Evolutionary conservation across 164 flowering plant species (phyloP), one percentile per base, ranked within the genome.

Genomic region (Umbellularia californica): DNA sequence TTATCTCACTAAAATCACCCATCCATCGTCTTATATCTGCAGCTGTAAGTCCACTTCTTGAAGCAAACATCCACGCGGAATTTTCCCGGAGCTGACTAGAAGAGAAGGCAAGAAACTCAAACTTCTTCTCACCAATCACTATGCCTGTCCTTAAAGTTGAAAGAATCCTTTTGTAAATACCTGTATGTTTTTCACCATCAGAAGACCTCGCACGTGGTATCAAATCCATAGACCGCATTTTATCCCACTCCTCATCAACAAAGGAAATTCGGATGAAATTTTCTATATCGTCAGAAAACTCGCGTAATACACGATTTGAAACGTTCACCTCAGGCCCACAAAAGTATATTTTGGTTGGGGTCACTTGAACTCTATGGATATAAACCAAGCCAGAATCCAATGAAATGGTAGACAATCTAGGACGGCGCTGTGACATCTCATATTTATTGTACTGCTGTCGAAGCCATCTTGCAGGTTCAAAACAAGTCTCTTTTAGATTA

Each of bases 31-130:
- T 83, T 65, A 95, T 95, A 50, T 75, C 76, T 28, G 81, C 86
- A 67, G 97, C 95, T 77, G 82, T 84, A 12, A 86, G 78, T 70
- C 86, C 87, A 65, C 69, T 35, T 12, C 67, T 80, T 25, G 97
- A 79, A 68, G 98, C 93, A 90, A 95, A 95, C 93, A 95, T 87
- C 99, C 99, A 95, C 0, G 81, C 83, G 73, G 99, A 92, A 81
- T 87, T 92, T 1, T 90, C 96, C 47, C 91, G 83, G 52, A 95
- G 72, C 64, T 95, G 99, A 75, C 97, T 93, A 17, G 95, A 83
- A 66, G 99, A 93, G 76, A 88, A 93, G 35, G 97, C 99, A 65
- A 95, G 95, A 81, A 95, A 93, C 10, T 95, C 97, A 81, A 93
- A 95, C 75, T 81, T 91, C 84, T 88, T 95, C 72, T 86, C 83